Evolutionary conservation across 306 rosid species (phyloP), one percentile per base, ranked within the genome.

Genomic region (Bauhinia variegata): DNA sequence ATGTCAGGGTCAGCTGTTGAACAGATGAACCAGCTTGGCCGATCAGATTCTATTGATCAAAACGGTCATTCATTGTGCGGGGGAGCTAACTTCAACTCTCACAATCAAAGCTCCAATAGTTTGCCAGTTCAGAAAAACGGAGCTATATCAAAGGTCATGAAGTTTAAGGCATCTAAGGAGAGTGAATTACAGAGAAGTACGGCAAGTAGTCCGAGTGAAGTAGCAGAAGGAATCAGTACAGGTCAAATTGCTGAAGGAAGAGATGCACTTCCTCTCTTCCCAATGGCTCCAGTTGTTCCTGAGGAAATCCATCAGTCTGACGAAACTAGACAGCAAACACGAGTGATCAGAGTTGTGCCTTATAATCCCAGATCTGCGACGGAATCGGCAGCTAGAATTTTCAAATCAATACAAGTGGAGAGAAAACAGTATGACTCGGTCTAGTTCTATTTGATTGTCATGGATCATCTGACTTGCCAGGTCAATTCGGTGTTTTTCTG

Each of bases 341-440:
- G 79, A 37, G 99, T 76, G 14, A 91, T 95, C 78, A 87, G 82
- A 80, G 97, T 95, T 11, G 97, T 95, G 53, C 99, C 99, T 2
- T 95, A 90, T 69, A 95, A 91, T 65, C 83, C 83, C 37, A 85
- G 88, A 80, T 54, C 86, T 15, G 99, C 99, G 7, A 95, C 87
- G 3, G 96, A 79, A 68, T 95, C 99, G n/a, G 99, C 99, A 4
- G 96, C 97, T 58, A 84, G 96, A 70, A 95, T 95, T 73, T 95
- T 95, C 81, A 95, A 79, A 30, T 86, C 89, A 13, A 90, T 95
- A 72, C 99, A 95, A 77, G 88, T 84, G 60, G 99, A 88, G 84
- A 88, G 99, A 71, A 78, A 85, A 71, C 95, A 88, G 71, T 14
- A 49, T 13, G 91, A 87, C 32, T 19, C 28, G 13, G 54, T 64